Evolutionary conservation across 2,329 filamentous ascomycete species (phyloP).

Genomic region (Penicillium rolfsii): DNA sequence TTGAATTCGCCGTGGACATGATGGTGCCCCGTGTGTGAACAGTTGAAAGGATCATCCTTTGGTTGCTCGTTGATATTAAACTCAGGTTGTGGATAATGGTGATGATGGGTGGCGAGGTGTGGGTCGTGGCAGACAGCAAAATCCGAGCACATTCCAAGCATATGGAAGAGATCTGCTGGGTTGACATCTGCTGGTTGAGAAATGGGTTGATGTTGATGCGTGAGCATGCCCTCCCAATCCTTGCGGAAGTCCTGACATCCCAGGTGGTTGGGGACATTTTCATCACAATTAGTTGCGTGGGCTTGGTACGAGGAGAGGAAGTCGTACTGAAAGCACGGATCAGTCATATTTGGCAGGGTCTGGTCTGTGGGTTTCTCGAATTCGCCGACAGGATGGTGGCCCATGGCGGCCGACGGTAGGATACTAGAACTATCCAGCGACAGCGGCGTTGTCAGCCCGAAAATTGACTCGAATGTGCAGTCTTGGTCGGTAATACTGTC

Average conservation of each 20-base stretch:
- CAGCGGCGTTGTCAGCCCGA: slow-evolving; percentile 38
- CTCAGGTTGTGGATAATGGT: slow-evolving; percentile 20
- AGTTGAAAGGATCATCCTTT: slow-evolving; percentile 31
- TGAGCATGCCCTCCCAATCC: slow-evolving; percentile 31
- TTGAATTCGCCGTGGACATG: slow-evolving; percentile 36
- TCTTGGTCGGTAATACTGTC: slow-evolving; percentile 29
- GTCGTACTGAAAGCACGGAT: slow-evolving; percentile 28
- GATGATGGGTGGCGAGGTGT: slow-evolving; percentile 21
- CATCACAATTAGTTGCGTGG: slow-evolving; percentile 29
- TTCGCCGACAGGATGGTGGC: slow-evolving; percentile 24
- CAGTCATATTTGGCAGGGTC: slow-evolving; percentile 19
- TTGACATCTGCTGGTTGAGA: slow-evolving; percentile 38
- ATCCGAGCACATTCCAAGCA: slow-evolving; percentile 41
- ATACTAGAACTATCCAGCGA: slow-evolving; percentile 35
- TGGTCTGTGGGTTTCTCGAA: slow-evolving; percentile 28
- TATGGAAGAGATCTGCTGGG: slow-evolving; percentile 41
- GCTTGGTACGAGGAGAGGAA: slow-evolving; percentile 32
- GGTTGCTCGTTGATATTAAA: slow-evolving; percentile 26
- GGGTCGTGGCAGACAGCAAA: slow-evolving; percentile 34
- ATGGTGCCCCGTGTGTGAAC: slow-evolving; percentile 38
- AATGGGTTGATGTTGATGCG: slow-evolving; percentile 26
- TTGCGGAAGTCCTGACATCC: slow-evolving; percentile 37
- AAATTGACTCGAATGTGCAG: slow-evolving; percentile 37
- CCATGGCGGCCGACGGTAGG: slow-evolving; percentile 30
- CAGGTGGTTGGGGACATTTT: slow-evolving; percentile 33